Conservation (phyloP, 768 basidiomycete genomes). For the Kwoniella newhampshirensis region DNA sequence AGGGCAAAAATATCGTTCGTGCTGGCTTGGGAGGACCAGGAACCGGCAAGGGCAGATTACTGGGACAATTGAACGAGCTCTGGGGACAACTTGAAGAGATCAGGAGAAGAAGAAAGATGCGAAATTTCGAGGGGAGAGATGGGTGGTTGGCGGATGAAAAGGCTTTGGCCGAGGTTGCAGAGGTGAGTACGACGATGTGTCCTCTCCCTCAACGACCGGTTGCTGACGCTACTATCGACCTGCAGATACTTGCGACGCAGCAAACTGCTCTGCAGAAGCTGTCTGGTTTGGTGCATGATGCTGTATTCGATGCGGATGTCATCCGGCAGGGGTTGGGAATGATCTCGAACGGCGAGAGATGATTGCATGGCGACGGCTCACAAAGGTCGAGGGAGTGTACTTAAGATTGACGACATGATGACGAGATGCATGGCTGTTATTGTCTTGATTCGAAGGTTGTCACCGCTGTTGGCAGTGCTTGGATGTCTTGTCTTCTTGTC, state of each 20-base stretch:
- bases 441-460: no score
- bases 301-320: conserved; percentile 38
- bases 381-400: no score
- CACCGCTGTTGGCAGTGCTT: no score
- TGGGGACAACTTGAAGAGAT: conserved; percentile 50
- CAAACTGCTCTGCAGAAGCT: conserved; percentile 45
- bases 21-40: conserved; percentile 15
- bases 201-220: no score
- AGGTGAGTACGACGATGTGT: conserved; percentile 1
- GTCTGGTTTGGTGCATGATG: conserved; percentile 31
- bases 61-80: conserved; percentile 49
- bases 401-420: no score
- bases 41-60: conserved; percentile 41
- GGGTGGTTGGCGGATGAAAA: conserved; percentile 7
- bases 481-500: no score
- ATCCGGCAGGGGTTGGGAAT: conserved; percentile 24
- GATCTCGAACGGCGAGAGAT: conserved; percentile 4
- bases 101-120: conserved; percentile 27
- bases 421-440: no score
- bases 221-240: neutral
- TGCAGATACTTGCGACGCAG: conserved; percentile 36
- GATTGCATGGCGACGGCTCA: neutral
- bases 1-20: conserved; percentile 11
- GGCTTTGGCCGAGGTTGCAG: conserved; percentile 19
- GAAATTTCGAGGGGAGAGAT: conserved; percentile 2